A percentile compares a stretch with the other conserved stretches of the same genome.
Evolutionary conservation across 192 early-diverging fungal species (phyloP).

Genomic region (Glomus cerebriforme): DNA sequence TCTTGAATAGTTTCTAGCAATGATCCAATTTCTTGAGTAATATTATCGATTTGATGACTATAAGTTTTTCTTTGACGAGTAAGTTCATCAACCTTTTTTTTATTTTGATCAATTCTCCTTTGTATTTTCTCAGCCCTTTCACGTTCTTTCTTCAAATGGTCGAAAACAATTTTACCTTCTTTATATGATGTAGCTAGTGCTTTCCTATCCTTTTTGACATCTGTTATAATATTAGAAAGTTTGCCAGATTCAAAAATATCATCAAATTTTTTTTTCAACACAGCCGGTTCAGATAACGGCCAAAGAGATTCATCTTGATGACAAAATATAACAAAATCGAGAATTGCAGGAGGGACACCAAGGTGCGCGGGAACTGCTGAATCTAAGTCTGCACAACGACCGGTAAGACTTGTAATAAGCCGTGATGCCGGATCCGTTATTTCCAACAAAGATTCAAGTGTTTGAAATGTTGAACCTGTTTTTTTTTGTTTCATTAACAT

Average conservation of each 20-base stretch:
- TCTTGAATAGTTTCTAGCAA: conserved; percentile 27
- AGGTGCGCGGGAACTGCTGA: conserved; percentile 79
- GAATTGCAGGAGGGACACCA: conserved; percentile 87
- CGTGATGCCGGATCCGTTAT: conserved; percentile 56
- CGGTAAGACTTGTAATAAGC: conserved; percentile 71
- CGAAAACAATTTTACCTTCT: conserved; percentile 62
- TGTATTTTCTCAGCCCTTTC: conserved; percentile 68
- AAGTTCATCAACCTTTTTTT: neutral
- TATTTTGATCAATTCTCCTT: neutral
- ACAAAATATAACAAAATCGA: conserved; percentile 99
- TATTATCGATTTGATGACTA: neutral
- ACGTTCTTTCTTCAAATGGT: conserved; percentile 68
- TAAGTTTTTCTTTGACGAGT: conserved; percentile 24
- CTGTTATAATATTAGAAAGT: conserved; percentile 89
- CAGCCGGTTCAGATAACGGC: conserved; percentile 87
- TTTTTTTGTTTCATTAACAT: conserved; percentile 75
- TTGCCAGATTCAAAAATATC: conserved; percentile 94
- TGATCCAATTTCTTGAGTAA: conserved; percentile 32
- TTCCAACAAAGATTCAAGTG: conserved; percentile 77
- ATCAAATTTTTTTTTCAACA: conserved; percentile 96
- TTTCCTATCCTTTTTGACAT: conserved; percentile 68
- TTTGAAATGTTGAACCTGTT: conserved; percentile 59
- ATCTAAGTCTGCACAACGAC: conserved; percentile 85
- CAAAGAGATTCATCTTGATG: conserved; percentile 98
- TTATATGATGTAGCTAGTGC: conserved; percentile 63